These are phyloP conservation scores for Stenocarpella maydis DNA, from an alignment of 2,329 filamentous ascomycete species.

Conservation along the genomic window DNA sequence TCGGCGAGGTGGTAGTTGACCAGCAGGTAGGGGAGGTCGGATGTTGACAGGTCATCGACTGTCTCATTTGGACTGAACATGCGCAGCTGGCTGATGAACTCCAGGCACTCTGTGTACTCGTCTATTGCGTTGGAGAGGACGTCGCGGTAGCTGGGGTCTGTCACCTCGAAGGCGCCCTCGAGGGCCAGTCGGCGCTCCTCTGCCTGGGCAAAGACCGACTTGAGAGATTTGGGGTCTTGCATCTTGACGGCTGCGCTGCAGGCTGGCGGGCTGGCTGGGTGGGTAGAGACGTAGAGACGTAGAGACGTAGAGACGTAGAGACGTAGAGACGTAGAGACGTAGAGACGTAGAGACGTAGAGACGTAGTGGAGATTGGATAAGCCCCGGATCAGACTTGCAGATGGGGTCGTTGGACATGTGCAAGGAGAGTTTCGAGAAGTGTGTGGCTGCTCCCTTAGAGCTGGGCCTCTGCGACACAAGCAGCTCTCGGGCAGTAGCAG, in stretches of 20 bases:
- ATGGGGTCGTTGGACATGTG: slow-evolving; percentile 24
- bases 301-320: no score
- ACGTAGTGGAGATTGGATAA: background rate
- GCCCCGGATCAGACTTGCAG: slow-evolving; percentile 21
- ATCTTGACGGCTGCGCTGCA: slow-evolving; percentile 39
- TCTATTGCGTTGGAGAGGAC: slow-evolving; percentile 72
- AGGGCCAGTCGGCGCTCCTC: slow-evolving; percentile 63
- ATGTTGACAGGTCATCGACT: slow-evolving; percentile 84
- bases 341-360: no score
- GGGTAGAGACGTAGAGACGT: no score
- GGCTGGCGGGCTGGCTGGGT: background rate
- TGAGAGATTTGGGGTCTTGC: slow-evolving; percentile 59
- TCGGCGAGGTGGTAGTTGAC: slow-evolving; percentile 83
- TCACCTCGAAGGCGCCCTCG: slow-evolving; percentile 70
- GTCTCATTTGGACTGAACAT: slow-evolving; percentile 93
- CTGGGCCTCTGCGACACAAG: background rate
- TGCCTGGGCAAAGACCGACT: slow-evolving; percentile 58
- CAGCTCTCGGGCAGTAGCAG: background rate
- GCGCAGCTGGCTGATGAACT: slow-evolving; percentile 73
- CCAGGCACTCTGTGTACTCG: slow-evolving; percentile 76
- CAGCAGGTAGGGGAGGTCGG: slow-evolving; percentile 85
- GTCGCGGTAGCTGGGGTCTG: slow-evolving; percentile 71
- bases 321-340: no score
- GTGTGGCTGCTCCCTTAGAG: no score
- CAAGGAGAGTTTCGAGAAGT: slow-evolving; percentile 7